phyloP scores from a whole-genome alignment of 805 yeast species.

The Alloascoidea hylecoeti region DNA sequence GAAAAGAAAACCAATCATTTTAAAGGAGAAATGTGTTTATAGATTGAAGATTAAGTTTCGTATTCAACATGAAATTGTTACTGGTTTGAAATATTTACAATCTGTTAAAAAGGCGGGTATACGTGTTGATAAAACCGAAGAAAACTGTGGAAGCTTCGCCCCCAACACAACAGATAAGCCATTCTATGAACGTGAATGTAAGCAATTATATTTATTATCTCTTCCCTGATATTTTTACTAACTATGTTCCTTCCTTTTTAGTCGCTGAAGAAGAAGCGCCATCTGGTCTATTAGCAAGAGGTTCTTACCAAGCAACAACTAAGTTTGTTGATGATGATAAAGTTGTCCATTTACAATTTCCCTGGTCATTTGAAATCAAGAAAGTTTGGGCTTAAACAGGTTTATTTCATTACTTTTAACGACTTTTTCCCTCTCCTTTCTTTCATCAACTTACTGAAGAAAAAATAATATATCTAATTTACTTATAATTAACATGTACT shows the following conservation, averaged over 20 bases:
- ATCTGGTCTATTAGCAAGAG: conserved; percentile 78
- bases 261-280: conserved; percentile 77
- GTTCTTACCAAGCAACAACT: conserved; percentile 66
- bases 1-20: conserved; percentile 52
- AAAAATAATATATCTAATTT: no score
- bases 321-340: conserved; percentile 84
- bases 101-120: conserved; percentile 79
- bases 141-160: conserved; percentile 82
- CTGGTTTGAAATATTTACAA: conserved; percentile 81
- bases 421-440: no score
- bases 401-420: no score
- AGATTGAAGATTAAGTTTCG: conserved; percentile 63
- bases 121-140: conserved; percentile 73
- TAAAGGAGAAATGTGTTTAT: conserved; percentile 69
- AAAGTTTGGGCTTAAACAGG: conserved; percentile 22
- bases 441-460: no score
- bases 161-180: conserved; percentile 79
- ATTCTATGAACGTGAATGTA: conserved; percentile 42
- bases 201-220: conserved; percentile 9
- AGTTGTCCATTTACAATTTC: conserved; percentile 51
- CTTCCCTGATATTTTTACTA: not conserved
- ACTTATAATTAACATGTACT: no score
- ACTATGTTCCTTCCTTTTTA: conserved; percentile 1
- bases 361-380: conserved; percentile 79
- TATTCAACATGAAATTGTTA: conserved; percentile 81